Conservation (phyloP, 1,139 yeast genomes). For the Scheffersomyces stambukii region DNA sequence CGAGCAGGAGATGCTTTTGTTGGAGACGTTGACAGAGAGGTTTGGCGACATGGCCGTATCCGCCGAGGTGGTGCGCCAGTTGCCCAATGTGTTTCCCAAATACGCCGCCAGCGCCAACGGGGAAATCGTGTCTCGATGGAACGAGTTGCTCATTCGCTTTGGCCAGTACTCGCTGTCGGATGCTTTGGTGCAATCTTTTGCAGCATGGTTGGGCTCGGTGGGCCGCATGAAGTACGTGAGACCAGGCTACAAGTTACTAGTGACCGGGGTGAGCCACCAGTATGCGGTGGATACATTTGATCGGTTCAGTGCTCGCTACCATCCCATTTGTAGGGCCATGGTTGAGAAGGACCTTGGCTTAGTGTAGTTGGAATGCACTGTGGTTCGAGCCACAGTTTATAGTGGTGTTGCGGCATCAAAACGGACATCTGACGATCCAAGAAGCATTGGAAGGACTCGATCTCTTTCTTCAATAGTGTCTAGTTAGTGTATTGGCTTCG, state of each 20-base stretch:
- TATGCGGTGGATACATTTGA: conserved; percentile 27
- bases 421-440: too few species aligned
- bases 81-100: conserved; percentile 23
- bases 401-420: too few species aligned
- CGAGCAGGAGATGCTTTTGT: conserved; percentile 32
- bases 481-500: too few species aligned
- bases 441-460: too few species aligned
- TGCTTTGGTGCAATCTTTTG: conserved; percentile 19
- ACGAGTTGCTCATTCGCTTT: conserved; percentile 25
- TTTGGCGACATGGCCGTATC: conserved; percentile 14
- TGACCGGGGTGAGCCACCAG: conserved; percentile 22
- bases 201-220: conserved; percentile 37
- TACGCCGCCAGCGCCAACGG: conserved; percentile 25
- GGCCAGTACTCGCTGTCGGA: conserved; percentile 19
- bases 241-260: conserved; percentile 35
- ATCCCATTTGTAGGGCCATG: conserved; percentile 37
- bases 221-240: conserved; percentile 44
- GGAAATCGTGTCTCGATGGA: conserved; percentile 31
- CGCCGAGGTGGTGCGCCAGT: conserved; percentile 14
- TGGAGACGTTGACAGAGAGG: conserved; percentile 26
- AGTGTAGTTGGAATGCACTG: too few species aligned
- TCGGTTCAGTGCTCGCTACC: conserved; percentile 23
- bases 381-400: too few species aligned
- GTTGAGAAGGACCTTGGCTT: conserved; percentile 32
- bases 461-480: too few species aligned